phyloP scores from a whole-genome alignment of 805 yeast species.

The Ogataea nakhonphanomensis region DNA sequence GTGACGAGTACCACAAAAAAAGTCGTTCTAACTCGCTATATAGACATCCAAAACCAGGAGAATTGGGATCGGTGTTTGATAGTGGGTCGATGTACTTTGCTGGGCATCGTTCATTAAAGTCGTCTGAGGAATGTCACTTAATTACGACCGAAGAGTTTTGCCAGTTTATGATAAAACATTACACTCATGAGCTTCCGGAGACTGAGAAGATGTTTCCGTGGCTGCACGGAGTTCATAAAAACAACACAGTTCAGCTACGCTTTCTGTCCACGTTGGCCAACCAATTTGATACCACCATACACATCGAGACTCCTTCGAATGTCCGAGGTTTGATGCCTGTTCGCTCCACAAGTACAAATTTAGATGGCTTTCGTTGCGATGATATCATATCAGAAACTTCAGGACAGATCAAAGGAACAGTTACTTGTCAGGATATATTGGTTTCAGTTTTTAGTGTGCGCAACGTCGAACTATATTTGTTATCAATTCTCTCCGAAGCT shows the following conservation, averaged over 20 bases:
- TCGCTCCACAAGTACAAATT: slow-evolving; percentile 29
- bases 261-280: slow-evolving; percentile 33
- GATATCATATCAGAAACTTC: slow-evolving; percentile 36
- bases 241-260: slow-evolving; percentile 52
- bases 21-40: slow-evolving; percentile 11
- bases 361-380: slow-evolving; percentile 29
- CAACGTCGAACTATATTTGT: slow-evolving; percentile 27
- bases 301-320: slow-evolving; percentile 22
- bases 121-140: slow-evolving; percentile 18
- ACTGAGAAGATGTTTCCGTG: slow-evolving; percentile 79
- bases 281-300: slow-evolving; percentile 9
- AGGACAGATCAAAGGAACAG: slow-evolving; percentile 52
- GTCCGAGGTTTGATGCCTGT: slow-evolving; percentile 29
- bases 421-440: slow-evolving; percentile 52
- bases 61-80: slow-evolving; percentile 22
- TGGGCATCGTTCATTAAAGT: slow-evolving; percentile 16
- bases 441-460: slow-evolving; percentile 37
- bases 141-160: slow-evolving; percentile 28
- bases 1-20: slow-evolving; percentile 8
- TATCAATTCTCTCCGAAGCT: slow-evolving; percentile 25
- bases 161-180: slow-evolving; percentile 21
- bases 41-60: slow-evolving; percentile 2
- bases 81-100: slow-evolving; percentile 20
- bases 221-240: slow-evolving; percentile 74
- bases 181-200: slow-evolving; percentile 47